Base-by-base conservation (phyloP, 2,329 filamentous ascomycete genomes). In the Aspergillus puulaauensis region DNA sequence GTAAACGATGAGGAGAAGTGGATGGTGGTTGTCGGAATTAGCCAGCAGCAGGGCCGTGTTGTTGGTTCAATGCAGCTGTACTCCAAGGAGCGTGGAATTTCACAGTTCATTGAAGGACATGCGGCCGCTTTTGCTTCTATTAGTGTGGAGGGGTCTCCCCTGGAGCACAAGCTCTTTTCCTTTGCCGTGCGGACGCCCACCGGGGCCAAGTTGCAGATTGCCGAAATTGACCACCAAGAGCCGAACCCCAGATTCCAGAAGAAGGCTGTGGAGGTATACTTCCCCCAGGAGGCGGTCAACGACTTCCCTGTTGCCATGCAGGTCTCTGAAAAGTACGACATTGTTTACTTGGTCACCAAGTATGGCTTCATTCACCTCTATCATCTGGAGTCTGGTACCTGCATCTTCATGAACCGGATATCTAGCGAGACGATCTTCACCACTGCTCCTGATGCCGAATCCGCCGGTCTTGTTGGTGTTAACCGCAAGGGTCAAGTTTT, bases 401-500 rank as follows among this genome's bases (percentile, higher is more conserved):
- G 91, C 74, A 95, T 99, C 73, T 99, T 97, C 85, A 96, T 99
- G 92, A 99, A 99, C 83, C 90, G 96, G 68, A 99, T 99, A 70
- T 99, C 95, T 35, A 96, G 92, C 81, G 95, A 99, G 74, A 99
- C 95, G 24, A 98, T 99, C 74, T 99, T 99, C 80, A 96, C 93
- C 24, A 97, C 93, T 19, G 89, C 91, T 47, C 80, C 88, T 37
- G 95, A 99, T 73, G 84, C 85, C 54, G 88, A 92, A 21, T 96
- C 91, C 17, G 86, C 89, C 46, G 96, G 96, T 68, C 89, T 99
- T 62, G 85, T 99, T 53, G 92, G 91, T 67, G 93, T 99, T 73
- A 99, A 99, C 80, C 89, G 96, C 70, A 96, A 96, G 81, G 96
- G 95, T 62, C 95, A 99, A 78, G 93, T 98, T 47, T 84, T 99